A percentile compares a stretch with the other conserved stretches of the same genome.
phyloP scores from a whole-genome alignment of 2,329 filamentous ascomycete genomes.

The Ophiostoma perfectum region DNA sequence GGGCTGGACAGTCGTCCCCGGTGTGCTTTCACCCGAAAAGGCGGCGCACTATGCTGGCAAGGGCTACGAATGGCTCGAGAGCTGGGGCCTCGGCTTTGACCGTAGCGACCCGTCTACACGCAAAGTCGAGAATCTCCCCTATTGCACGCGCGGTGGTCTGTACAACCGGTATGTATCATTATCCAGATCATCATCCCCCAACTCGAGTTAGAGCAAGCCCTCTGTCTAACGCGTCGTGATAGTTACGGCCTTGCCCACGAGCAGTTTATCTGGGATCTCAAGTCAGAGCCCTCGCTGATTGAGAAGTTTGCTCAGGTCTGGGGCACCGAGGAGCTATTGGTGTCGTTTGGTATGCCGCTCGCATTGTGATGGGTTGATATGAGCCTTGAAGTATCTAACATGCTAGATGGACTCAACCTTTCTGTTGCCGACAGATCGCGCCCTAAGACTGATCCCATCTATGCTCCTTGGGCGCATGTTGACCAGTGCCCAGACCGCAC shows the following conservation, averaged over 20 bases:
- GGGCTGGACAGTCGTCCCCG: slow-evolving; percentile 14
- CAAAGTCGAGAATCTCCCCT: slow-evolving; percentile 10
- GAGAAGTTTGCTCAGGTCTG: slow-evolving; percentile 11
- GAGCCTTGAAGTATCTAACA: neutral
- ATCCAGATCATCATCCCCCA: neutral
- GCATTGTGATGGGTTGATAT: neutral
- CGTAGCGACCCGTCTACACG: slow-evolving; percentile 9
- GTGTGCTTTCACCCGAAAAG: slow-evolving; percentile 10
- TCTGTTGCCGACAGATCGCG: slow-evolving; percentile 9
- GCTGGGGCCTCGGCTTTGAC: slow-evolving; percentile 14
- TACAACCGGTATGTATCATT: neutral
- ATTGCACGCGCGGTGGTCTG: neutral
- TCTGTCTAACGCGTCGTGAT: no score
- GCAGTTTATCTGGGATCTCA: slow-evolving; percentile 17
- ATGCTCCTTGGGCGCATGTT: slow-evolving; percentile 15
- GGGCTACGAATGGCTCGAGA: slow-evolving; percentile 16
- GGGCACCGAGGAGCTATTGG: slow-evolving; percentile 9
- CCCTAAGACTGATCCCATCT: slow-evolving; percentile 6
- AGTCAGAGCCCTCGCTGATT: slow-evolving; percentile 7
- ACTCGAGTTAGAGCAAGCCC: no score
- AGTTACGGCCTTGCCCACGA: slow-evolving; percentile 14
- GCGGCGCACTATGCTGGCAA: slow-evolving; percentile 6
- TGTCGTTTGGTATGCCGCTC: neutral
- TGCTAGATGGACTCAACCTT: slow-evolving; percentile 12
- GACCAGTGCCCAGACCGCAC: slow-evolving; percentile 11